These are phyloP conservation scores for Saitozyma podzolica DNA, from an alignment of 768 basidiomycete species.

Conservation along the genomic window DNA sequence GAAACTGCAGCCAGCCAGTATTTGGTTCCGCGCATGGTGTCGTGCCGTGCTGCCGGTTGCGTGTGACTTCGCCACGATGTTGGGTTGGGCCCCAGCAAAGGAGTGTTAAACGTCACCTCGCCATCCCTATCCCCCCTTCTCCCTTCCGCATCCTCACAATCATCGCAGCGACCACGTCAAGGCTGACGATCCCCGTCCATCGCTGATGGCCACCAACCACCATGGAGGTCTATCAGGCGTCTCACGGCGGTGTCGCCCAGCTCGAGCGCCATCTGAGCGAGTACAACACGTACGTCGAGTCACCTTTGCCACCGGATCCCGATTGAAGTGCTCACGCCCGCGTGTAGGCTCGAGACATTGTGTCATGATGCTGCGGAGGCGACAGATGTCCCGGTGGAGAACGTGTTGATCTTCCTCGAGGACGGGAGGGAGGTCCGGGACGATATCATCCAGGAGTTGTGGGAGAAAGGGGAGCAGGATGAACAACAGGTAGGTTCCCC, in stretches of 20 bases:
- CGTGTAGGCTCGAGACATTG: slow-evolving; percentile 12
- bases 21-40: no score
- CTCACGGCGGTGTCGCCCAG: slow-evolving; percentile 29
- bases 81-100: no score
- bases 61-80: no score
- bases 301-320: not conserved
- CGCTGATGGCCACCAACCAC: not conserved
- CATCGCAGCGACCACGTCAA: no score
- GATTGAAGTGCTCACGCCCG: not conserved
- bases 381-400: slow-evolving; percentile 12
- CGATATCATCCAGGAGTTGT: slow-evolving; percentile 28
- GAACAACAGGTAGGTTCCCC: slow-evolving; percentile 17
- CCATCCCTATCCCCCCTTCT: not conserved
- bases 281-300: slow-evolving; percentile 34
- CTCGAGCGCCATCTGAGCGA: slow-evolving; percentile 22
- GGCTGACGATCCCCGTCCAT: not conserved
- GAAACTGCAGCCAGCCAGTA: no score
- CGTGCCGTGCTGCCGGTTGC: no score
- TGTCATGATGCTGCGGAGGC: not conserved
- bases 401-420: slow-evolving; percentile 38
- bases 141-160: not conserved
- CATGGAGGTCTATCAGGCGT: slow-evolving; percentile 37
- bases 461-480: slow-evolving; percentile 31
- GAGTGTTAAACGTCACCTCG: no score
- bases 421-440: slow-evolving; percentile 36